A percentile compares a stretch with the other conserved stretches of the same genome.
phyloP scores from a whole-genome alignment of 2,329 filamentous ascomycete genomes.

The Diaporthe sp. region DNA sequence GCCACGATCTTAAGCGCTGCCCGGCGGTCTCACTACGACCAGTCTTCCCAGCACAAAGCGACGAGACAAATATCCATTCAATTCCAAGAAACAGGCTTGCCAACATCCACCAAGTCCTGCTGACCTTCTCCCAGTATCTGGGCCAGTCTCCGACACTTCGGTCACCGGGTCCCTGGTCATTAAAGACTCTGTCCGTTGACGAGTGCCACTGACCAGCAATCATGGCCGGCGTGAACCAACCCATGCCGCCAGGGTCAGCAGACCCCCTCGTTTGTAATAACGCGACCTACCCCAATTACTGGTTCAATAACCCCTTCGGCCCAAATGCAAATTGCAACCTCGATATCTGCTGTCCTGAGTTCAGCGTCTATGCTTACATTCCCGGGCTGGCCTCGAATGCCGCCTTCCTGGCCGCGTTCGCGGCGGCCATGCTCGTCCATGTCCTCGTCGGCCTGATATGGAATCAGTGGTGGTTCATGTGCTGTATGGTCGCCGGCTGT shows the following conservation, averaged over 20 bases:
- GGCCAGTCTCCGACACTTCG: neutral
- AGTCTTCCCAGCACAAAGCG: too few relatives aligned
- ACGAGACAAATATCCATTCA: too few relatives aligned
- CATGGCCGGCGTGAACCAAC: conserved; percentile 22
- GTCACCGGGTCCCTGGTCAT: neutral
- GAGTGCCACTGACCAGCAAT: neutral
- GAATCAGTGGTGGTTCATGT: conserved; percentile 63
- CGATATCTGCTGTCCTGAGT: conserved; percentile 60
- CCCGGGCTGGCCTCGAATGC: conserved; percentile 59
- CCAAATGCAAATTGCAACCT: conserved; percentile 65
- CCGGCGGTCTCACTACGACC: neutral
- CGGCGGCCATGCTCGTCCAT: conserved; percentile 62
- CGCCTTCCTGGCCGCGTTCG: conserved; percentile 59
- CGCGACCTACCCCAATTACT: neutral
- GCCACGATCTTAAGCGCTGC: neutral
- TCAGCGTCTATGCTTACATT: conserved; percentile 62
- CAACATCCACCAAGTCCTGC: neutral
- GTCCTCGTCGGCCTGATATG: conserved; percentile 64
- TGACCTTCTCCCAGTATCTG: neutral
- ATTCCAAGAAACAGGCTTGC: neutral
- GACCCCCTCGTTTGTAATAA: neutral
- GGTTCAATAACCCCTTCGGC: conserved; percentile 53
- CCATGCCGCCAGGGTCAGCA: neutral
- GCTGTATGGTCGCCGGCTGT: conserved; percentile 69
- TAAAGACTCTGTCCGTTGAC: neutral